Evolutionary conservation across 2,329 filamentous ascomycete genomes (phyloP), one percentile per base, ranked within the genome.

Genomic region (Epichloe typhina): DNA sequence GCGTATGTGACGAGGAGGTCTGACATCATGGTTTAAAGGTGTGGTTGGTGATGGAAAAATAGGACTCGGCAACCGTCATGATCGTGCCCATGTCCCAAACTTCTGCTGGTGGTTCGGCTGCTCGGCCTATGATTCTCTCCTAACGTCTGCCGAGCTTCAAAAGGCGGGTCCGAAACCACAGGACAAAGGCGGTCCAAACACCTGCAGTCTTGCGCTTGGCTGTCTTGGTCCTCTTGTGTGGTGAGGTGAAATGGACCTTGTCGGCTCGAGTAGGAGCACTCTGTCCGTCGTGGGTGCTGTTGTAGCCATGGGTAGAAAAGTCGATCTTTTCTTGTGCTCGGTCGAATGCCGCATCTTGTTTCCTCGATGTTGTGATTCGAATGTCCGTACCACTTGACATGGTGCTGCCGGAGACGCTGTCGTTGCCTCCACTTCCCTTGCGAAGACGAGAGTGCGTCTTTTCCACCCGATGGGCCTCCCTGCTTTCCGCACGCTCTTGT

Each of bases 171-270:
- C 79, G 70, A 26, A 84, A 62, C 80, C 80, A 84, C 50, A 84
- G 69, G 47, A 83, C 70, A 57, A 84, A 82, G 21, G 72, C 73
- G 7, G 76, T 80, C 79, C 80, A 84, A 39, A 78, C 73, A 54
- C 75, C 71, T 54, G 77, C 76, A 1, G 79, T 83, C 66, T 76
- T 79, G 57, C 71, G 73, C 68, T 82, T 83, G 52, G 76, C 71
- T 7, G 69, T 69, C 58, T 66, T 72, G 52, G 65, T 66, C 51
- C 75, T 67, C 38, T 66, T 63, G 4, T 66, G 67, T 17, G 40
- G 38, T 38, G 65, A 64, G 51, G 71, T 64, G 51, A 76, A 75
- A 13, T 65, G 64, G 17, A 72, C 68, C 3, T 70, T 68, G 17
- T 72, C 68, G 17, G 72, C 69, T 13, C 60, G 59, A 13, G 58